These are phyloP conservation scores for Evernia prunastri DNA, from an alignment of 495 filamentous ascomycete species.

Conservation along the genomic window DNA sequence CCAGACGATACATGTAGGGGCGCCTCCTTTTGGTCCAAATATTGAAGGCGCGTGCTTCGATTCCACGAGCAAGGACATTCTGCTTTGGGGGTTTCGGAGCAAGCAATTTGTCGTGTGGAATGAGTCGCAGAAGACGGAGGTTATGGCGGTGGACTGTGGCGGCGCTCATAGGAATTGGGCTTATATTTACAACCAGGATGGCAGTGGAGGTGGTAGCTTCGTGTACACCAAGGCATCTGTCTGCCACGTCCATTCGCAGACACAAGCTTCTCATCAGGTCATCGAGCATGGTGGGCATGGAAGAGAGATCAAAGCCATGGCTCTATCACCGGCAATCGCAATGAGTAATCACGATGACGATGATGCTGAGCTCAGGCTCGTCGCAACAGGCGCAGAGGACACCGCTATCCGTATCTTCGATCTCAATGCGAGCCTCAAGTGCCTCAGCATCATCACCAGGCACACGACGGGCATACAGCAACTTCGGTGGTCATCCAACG, in stretches of 20 bases:
- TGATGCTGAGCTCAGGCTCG: conserved; percentile 27
- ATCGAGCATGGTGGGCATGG: conserved; percentile 72
- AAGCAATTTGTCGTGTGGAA: conserved; percentile 76
- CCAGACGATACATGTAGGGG: conserved; percentile 44
- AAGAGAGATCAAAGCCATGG: conserved; percentile 74
- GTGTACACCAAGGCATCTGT: conserved; percentile 46
- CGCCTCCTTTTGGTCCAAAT: conserved; percentile 57
- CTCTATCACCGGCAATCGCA: conserved; percentile 40
- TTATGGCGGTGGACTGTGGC: conserved; percentile 69
- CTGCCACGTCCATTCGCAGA: conserved; percentile 45
- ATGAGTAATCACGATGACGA: too few species aligned
- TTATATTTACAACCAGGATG: conserved; percentile 40
- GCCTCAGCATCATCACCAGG: conserved; percentile 56
- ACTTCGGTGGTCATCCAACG: conserved; percentile 61
- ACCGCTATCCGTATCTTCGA: conserved; percentile 70
- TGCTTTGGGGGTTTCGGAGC: conserved; percentile 74
- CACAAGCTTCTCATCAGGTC: conserved; percentile 40
- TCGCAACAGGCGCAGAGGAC: conserved; percentile 88
- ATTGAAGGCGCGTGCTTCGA: conserved; percentile 63
- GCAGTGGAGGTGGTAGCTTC: conserved; percentile 36
- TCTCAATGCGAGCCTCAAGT: conserved; percentile 33
- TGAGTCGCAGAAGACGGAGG: conserved; percentile 55
- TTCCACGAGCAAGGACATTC: conserved; percentile 41
- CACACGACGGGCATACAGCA: conserved; percentile 82
- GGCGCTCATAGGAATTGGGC: conserved; percentile 72